Evolutionary conservation across 164 flowering plant species (phyloP).

Genomic region (Pachysandra terminalis): DNA sequence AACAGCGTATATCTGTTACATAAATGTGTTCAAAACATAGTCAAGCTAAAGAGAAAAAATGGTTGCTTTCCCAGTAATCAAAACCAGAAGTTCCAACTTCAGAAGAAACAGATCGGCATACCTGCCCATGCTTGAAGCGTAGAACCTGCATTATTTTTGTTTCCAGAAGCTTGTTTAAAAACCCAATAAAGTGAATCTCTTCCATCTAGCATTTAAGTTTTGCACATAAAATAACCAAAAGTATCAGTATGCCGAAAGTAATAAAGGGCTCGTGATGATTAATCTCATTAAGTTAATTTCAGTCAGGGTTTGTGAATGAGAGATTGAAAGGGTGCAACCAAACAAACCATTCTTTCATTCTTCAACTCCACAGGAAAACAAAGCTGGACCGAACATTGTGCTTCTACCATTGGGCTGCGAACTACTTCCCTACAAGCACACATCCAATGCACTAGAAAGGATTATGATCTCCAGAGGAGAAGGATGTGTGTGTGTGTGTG

Average conservation of each 20-base stretch:
- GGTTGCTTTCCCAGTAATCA: neutral
- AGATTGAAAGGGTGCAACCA: constrained; percentile 4
- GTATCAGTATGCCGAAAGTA: neutral
- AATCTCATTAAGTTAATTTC: neutral
- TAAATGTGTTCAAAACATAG: constrained; percentile 1
- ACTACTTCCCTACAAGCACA: constrained; percentile 73
- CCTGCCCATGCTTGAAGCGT: constrained; percentile 97
- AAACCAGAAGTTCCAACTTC: neutral
- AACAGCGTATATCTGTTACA: constrained; percentile 74
- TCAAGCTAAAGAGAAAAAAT: neutral
- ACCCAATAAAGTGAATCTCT: constrained; percentile 84
- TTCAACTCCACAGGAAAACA: constrained; percentile 89
- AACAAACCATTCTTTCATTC: constrained; percentile 68
- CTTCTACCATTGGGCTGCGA: constrained; percentile 93
- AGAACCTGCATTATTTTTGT: constrained; percentile 88
- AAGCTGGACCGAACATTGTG: constrained; percentile 89
- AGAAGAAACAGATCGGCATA: constrained; percentile 22
- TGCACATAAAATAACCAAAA: constrained; percentile 6
- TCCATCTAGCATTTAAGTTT: constrained; percentile 52
- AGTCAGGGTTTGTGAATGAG: neutral
- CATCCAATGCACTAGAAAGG: constrained; percentile 10
- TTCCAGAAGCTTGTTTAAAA: constrained; percentile 86
- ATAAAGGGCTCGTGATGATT: neutral
- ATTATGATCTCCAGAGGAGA: neutral
- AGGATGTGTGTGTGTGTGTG: too few relatives aligned